These are phyloP conservation scores for Fraxinus albicans DNA, from an alignment of 305 asterid species.

Conservation along the genomic window DNA sequence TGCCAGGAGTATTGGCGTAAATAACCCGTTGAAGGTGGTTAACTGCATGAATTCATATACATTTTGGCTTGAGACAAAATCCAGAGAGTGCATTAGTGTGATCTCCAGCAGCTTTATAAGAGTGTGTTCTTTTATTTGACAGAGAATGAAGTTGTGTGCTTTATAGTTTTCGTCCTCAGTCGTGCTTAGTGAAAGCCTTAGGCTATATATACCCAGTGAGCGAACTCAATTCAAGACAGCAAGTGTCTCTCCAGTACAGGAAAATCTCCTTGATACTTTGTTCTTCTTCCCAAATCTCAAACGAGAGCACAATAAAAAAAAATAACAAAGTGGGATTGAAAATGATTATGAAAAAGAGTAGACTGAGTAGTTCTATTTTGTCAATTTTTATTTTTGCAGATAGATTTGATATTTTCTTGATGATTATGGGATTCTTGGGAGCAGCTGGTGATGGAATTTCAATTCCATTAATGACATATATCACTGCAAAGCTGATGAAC, in stretches of 20 bases:
- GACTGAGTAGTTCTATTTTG: slow-evolving; percentile 28
- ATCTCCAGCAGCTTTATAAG: too few species aligned
- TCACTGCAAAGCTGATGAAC: slow-evolving; percentile 77
- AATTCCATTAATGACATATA: slow-evolving; percentile 63
- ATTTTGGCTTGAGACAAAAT: too few species aligned
- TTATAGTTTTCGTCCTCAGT: too few species aligned
- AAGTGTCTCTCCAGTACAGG: neutral
- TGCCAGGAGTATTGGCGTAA: too few species aligned
- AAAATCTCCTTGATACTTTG: neutral
- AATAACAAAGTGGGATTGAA: neutral
- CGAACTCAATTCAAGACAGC: too few species aligned
- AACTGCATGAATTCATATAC: too few species aligned
- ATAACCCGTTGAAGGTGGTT: too few species aligned
- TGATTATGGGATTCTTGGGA: slow-evolving; percentile 70
- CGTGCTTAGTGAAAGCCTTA: neutral
- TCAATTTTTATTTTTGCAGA: slow-evolving; percentile 87
- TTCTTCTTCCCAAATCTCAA: neutral
- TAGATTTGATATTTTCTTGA: slow-evolving; percentile 47
- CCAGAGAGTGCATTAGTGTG: too few species aligned
- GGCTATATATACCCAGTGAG: neutral
- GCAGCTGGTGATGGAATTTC: slow-evolving; percentile 71
- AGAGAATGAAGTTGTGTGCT: too few species aligned
- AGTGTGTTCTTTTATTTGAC: too few species aligned
- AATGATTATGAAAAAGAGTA: slow-evolving; percentile 11
- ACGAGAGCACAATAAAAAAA: neutral